Conservation (phyloP, 2,329 filamentous ascomycete species). For the Trichoderma sp. region DNA sequence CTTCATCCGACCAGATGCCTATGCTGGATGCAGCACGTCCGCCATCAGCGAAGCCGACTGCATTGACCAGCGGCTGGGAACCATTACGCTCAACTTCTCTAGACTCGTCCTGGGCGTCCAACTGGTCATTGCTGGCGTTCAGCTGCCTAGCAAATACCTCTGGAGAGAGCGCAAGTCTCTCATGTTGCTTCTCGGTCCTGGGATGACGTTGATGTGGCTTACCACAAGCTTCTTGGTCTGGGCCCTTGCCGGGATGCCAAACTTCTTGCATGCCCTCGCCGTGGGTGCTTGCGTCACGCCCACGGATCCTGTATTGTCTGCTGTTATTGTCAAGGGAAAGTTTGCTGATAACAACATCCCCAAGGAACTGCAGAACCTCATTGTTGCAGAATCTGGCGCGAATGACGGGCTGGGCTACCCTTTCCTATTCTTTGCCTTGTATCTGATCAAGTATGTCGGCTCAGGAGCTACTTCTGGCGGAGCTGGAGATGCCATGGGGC, state of each 20-base stretch:
- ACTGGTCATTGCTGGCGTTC: constrained; percentile 84
- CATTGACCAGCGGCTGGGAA: constrained; percentile 64
- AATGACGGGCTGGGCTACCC: constrained; percentile 91
- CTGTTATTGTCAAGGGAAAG: constrained; percentile 89
- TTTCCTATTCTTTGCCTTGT: constrained; percentile 83
- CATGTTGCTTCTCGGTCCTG: constrained; percentile 74
- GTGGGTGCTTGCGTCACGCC: constrained; percentile 88
- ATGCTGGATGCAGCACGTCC: constrained; percentile 55
- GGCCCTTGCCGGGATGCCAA: constrained; percentile 71
- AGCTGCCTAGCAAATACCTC: constrained; percentile 83
- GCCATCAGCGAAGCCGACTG: constrained; percentile 38
- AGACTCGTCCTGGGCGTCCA: constrained; percentile 88
- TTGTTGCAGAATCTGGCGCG: constrained; percentile 80
- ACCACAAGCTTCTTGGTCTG: constrained; percentile 78
- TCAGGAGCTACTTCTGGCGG: constrained; percentile 63
- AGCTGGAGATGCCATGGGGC: constrained; percentile 67
- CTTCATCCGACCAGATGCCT: constrained; percentile 74
- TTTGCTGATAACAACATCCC: constrained; percentile 93
- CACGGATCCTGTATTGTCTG: constrained; percentile 85
- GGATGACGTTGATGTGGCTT: constrained; percentile 88
- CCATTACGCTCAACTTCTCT: constrained; percentile 81
- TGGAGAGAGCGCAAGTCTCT: constrained; percentile 77
- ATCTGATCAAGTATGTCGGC: constrained; percentile 76
- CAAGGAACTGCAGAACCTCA: constrained; percentile 76
- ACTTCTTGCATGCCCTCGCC: constrained; percentile 77